Evolutionary conservation across 345 rosid species (phyloP), one percentile per base, ranked within the genome.

Genomic region (Acer negundo): DNA sequence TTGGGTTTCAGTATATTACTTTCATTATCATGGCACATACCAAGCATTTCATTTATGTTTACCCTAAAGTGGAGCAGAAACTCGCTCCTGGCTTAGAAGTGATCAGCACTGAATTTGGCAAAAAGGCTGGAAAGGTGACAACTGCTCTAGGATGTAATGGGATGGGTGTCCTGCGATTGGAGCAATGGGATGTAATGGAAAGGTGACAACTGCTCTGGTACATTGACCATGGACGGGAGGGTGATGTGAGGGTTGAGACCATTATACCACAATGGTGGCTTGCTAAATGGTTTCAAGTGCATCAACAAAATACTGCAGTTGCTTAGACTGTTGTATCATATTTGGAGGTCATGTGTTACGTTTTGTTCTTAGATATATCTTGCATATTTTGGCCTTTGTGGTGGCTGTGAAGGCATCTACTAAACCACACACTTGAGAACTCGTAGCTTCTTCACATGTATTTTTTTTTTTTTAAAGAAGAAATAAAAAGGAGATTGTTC

Each of bases 221-320:
- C 84, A 4, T 82, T 94, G 74, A 68, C 67, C 28, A 56, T 96
- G 94, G 91, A 20, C 83, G 80, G 76, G 89, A 87, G 58, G 89
- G 3, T 28, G 31, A 80, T 19, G 83, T 96, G 66, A 89, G 84
- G 75, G 93, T 90, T 3, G 87, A 89, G 89, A 89, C 92, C 17
- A 67, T 80, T 16, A 89, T 83, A 79, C 98, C 98, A 10, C 79
- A 81, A 66, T 94, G 97, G 99, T 96, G 97, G 99, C 97, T 93
- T 6, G 51, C 80, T n/a, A 87, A 89, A 75, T 94, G 99, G 99
- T 85, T 84, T 77, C 89, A 70, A 44, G 85, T 84, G 77, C 75
- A 84, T 76, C 82, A 80, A 64, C 83, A 81, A 46, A 2, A 2
- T 26, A 1, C 28, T 26, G 28, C 28, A 2, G 28, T 26, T 26